phyloP scores from a whole-genome alignment of 202 grass and related monocot genomes.

The Digitaria exilis region DNA sequence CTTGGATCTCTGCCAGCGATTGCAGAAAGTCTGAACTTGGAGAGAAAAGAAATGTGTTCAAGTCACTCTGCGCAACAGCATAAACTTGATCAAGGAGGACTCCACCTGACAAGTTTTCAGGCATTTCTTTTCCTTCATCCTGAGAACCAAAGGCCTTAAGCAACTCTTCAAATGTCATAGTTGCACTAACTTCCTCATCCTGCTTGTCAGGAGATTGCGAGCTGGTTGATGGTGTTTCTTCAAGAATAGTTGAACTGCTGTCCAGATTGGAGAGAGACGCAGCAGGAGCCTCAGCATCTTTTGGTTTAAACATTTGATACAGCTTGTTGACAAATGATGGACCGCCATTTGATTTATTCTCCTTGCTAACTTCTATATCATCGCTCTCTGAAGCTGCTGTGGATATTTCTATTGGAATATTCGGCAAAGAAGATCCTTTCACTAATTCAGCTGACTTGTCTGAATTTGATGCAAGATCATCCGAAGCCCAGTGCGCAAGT shows the following conservation, averaged over 20 bases:
- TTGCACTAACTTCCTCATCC: slow-evolving; percentile 36
- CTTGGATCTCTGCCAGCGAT: slow-evolving; percentile 77
- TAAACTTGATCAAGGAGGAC: slow-evolving; percentile 79
- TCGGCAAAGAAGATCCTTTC: slow-evolving; percentile 51
- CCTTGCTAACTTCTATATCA: slow-evolving; percentile 42
- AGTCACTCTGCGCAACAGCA: slow-evolving; percentile 59
- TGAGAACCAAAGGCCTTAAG: slow-evolving; percentile 69
- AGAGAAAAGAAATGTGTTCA: slow-evolving; percentile 83
- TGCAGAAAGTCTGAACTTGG: slow-evolving; percentile 80
- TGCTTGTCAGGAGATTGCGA: slow-evolving; percentile 38
- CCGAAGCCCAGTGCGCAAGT: slow-evolving; percentile 47
- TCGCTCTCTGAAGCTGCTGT: slow-evolving; percentile 21
- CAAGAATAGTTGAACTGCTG: not conserved
- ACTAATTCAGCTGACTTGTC: slow-evolving; percentile 82
- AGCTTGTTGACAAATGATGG: slow-evolving; percentile 59
- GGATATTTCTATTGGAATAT: slow-evolving; percentile 42
- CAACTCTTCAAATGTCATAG: slow-evolving; percentile 78
- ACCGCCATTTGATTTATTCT: slow-evolving; percentile 44
- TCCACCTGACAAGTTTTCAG: slow-evolving; percentile 69
- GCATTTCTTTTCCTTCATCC: slow-evolving; percentile 63
- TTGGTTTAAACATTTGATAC: slow-evolving; percentile 68
- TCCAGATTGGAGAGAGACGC: slow-evolving; percentile 24
- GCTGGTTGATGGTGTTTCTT: slow-evolving; percentile 30
- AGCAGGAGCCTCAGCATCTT: slow-evolving; percentile 52
- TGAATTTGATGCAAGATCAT: slow-evolving; percentile 82